phyloP scores from a whole-genome alignment of 768 basidiomycete species.

The Hysterangium stoloniferum region DNA sequence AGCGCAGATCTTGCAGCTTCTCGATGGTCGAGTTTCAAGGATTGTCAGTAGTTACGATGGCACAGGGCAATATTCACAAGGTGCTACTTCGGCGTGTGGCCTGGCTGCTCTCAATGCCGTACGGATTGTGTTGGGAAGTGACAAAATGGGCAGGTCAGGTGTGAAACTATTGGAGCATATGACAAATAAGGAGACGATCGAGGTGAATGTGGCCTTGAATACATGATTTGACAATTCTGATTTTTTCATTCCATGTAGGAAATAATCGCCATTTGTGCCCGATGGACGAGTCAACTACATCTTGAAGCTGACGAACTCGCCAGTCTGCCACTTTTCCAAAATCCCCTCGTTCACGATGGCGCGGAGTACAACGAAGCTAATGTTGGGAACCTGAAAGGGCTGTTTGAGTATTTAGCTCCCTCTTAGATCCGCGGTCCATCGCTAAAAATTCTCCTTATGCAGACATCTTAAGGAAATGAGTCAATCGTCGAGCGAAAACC shows the following conservation, averaged over 20 bases:
- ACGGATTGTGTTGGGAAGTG: constrained; percentile 36
- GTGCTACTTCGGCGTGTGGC: constrained; percentile 50
- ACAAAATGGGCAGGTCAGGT: constrained; percentile 25
- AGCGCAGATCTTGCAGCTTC: too few relatives aligned
- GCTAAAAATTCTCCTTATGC: not conserved
- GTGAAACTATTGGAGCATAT: constrained; percentile 28
- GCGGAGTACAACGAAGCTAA: constrained; percentile 33
- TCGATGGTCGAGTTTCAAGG: constrained; percentile 1
- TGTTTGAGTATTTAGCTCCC: constrained; percentile 21
- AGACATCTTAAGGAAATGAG: constrained; percentile 1
- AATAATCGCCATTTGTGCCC: constrained; percentile 45
- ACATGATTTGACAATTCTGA: constrained; percentile 12
- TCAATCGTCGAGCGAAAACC: constrained; percentile 1
- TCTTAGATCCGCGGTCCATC: not conserved
- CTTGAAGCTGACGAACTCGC: constrained; percentile 52
- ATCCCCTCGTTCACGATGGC: constrained; percentile 28
- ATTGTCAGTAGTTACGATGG: constrained; percentile 28
- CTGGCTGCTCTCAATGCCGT: constrained; percentile 62
- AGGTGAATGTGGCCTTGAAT: constrained; percentile 24
- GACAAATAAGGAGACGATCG: constrained; percentile 25
- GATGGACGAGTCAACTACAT: constrained; percentile 46
- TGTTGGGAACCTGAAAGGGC: constrained; percentile 29
- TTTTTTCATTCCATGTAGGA: constrained; percentile 32
- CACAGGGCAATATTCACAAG: constrained; percentile 47
- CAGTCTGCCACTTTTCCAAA: constrained; percentile 40